Evolutionary conservation across 176 grass and related monocot species (phyloP).

Genomic region (Phyllostachys edulis): DNA sequence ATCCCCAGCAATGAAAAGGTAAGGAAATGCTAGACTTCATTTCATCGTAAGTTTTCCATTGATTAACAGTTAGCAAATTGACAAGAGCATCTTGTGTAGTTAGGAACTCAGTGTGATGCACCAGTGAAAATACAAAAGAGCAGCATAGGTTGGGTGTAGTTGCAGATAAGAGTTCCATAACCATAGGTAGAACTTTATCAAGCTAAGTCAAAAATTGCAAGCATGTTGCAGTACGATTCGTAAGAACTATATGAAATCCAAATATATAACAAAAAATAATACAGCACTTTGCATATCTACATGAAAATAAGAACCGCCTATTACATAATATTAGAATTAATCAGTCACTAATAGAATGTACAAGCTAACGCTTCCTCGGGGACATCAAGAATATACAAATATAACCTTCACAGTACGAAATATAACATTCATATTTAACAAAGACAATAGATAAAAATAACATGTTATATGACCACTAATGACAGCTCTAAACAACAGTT

Average conservation of each 20-base stretch:
- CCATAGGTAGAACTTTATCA: not conserved
- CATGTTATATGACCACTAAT: too few species aligned
- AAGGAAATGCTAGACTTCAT: not conserved
- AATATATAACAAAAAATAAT: not conserved
- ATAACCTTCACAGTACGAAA: conserved; percentile 7
- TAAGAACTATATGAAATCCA: not conserved
- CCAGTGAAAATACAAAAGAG: not conserved
- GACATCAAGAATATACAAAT: not conserved
- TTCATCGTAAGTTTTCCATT: not conserved
- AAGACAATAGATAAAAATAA: too few species aligned
- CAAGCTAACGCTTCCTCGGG: not conserved
- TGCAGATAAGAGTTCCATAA: not conserved
- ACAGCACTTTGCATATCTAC: not conserved
- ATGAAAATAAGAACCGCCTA: not conserved
- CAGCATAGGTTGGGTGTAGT: not conserved
- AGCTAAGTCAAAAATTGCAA: not conserved
- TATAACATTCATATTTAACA: too few species aligned
- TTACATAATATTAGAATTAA: not conserved
- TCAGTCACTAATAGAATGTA: not conserved
- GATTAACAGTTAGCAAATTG: not conserved
- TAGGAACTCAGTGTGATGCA: not conserved
- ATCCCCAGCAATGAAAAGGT: not conserved
- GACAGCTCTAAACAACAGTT: too few species aligned
- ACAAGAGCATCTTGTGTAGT: not conserved
- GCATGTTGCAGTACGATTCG: not conserved